A percentile compares a stretch with the other conserved stretches of the same genome.
These are phyloP conservation scores for Proliferodiscus dingleyae DNA, from an alignment of 2,329 filamentous ascomycete genomes.

Conservation along the genomic window DNA sequence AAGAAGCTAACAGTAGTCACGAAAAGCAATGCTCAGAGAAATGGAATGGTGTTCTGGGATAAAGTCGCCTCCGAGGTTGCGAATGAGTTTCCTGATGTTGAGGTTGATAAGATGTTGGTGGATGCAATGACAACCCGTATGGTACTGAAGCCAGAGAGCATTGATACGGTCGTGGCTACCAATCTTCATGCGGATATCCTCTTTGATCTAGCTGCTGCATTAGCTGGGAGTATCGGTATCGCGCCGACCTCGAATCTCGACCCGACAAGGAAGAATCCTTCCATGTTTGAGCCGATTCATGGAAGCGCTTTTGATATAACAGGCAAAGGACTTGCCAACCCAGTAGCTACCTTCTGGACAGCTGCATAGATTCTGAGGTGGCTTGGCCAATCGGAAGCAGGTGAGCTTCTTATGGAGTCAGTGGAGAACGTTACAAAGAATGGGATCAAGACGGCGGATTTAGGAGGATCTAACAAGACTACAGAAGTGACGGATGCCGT, in stretches of 20 bases:
- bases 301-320: constrained; percentile 55
- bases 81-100: constrained; percentile 54
- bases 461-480: constrained; percentile 39
- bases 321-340: constrained; percentile 52
- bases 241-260: constrained; percentile 67
- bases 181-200: constrained; percentile 63
- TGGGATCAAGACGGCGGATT: constrained; percentile 48
- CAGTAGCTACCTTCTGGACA: constrained; percentile 54
- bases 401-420: constrained; percentile 43
- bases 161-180: constrained; percentile 60
- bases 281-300: constrained; percentile 59
- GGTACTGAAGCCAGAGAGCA: constrained; percentile 51
- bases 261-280: constrained; percentile 48
- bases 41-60: constrained; percentile 66
- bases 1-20: constrained; percentile 59
- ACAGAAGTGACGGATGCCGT: constrained; percentile 24
- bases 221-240: constrained; percentile 68
- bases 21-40: constrained; percentile 61
- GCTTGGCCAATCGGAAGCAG: constrained; percentile 50
- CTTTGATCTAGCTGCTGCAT: constrained; percentile 64
- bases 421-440: constrained; percentile 49
- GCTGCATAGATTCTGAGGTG: constrained; percentile 53
- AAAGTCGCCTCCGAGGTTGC: constrained; percentile 52
- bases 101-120: constrained; percentile 45
- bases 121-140: constrained; percentile 41